These are phyloP conservation scores for Capsella bursapastoris DNA, from an alignment of 345 rosid species.

Conservation along the genomic window DNA sequence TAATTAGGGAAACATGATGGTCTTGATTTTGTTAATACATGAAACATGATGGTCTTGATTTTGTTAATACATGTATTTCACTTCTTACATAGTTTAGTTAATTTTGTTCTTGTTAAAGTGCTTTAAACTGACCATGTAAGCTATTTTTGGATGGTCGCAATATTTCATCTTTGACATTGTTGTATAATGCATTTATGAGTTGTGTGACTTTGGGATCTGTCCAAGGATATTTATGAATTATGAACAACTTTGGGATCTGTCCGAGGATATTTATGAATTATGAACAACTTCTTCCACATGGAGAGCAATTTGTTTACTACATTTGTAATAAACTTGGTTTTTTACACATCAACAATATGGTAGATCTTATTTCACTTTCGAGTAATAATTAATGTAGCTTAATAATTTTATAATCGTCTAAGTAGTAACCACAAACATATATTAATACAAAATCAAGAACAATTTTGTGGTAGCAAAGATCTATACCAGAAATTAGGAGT, in stretches of 20 bases:
- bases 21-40: slow-evolving; percentile 18
- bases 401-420: neutral
- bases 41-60: slow-evolving; percentile 21
- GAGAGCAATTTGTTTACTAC: neutral
- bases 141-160: neutral
- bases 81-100: neutral
- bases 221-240: neutral
- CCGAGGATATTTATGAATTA: slow-evolving; percentile 3
- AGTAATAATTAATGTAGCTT: neutral
- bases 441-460: neutral
- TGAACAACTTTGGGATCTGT: neutral
- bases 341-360: neutral
- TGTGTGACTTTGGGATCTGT: neutral
- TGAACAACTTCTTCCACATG: slow-evolving; percentile 15
- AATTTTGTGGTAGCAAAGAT: slow-evolving; percentile 1
- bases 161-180: neutral
- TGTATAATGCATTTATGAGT: slow-evolving; percentile 21
- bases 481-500: neutral
- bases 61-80: slow-evolving; percentile 9
- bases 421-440: neutral
- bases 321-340: neutral
- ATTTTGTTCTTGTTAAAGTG: neutral
- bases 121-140: neutral
- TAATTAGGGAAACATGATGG: slow-evolving; percentile 21
- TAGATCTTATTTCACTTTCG: neutral